phyloP scores from a whole-genome alignment of 2,329 filamentous ascomycete species.

The Cladosporium austrohemisphaericum region DNA sequence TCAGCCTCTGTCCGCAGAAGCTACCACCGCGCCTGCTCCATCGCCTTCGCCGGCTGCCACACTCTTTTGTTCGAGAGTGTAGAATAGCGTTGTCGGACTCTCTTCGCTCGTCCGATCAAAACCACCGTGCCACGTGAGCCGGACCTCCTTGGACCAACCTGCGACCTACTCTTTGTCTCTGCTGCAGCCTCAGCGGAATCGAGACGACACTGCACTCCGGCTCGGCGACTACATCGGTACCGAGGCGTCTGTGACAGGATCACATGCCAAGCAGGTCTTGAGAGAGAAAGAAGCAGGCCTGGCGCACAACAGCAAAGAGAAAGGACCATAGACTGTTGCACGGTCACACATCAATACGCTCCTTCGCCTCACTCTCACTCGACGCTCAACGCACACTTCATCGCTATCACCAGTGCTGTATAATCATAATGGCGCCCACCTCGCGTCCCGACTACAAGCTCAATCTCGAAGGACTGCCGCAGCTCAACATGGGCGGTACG shows the following conservation, averaged over 20 bases:
- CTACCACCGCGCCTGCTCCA: not conserved
- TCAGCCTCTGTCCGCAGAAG: not conserved
- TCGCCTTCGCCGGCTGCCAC: constrained; percentile 8
- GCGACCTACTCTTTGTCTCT: constrained; percentile 3
- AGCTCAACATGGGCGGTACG: constrained; percentile 61
- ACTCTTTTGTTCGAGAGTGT: not conserved
- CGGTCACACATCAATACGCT: constrained; percentile 15
- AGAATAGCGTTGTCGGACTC: not conserved
- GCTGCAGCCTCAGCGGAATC: constrained; percentile 9
- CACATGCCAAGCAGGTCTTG: constrained; percentile 21
- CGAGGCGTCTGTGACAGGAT: constrained; percentile 11
- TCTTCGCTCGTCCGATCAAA: not conserved
- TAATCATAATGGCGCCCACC: constrained; percentile 76
- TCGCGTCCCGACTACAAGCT: constrained; percentile 78
- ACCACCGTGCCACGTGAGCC: constrained; percentile 5
- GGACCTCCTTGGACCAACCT: not conserved
- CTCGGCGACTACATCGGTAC: not conserved
- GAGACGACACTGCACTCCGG: not conserved
- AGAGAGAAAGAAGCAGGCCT: constrained; percentile 15
- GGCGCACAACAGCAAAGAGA: constrained; percentile 13
- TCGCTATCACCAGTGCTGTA: constrained; percentile 7
- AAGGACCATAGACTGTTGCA: constrained; percentile 13
- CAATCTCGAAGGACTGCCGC: constrained; percentile 75
- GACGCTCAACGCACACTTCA: constrained; percentile 1
- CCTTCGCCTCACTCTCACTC: constrained; percentile 7